These are phyloP conservation scores for Backusella mclennaniae DNA, from an alignment of 192 early-diverging fungal genomes.

Conservation along the genomic window DNA sequence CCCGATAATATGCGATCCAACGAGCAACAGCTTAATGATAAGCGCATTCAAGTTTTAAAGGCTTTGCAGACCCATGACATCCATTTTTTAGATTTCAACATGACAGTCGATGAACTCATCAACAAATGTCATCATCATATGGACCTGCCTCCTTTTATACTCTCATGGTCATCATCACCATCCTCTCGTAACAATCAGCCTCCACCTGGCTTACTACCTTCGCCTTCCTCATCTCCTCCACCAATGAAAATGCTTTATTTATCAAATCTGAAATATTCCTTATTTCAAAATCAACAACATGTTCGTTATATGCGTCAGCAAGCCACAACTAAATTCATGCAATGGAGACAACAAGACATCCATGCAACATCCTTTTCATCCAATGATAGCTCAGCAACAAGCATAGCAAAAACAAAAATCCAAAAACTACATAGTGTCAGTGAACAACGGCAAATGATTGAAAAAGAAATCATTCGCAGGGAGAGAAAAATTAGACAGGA, in stretches of 20 bases:
- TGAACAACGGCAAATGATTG: conserved; percentile 27
- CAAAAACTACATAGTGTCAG: conserved; percentile 21
- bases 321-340: not conserved
- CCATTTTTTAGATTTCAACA: conserved; percentile 57
- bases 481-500: conserved; percentile 18
- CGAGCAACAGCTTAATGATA: conserved; percentile 46
- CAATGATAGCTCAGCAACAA: conserved; percentile 4
- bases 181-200: not conserved
- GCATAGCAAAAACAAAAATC: not conserved
- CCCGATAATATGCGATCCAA: conserved; percentile 38
- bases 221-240: not conserved
- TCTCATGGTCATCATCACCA: not conserved
- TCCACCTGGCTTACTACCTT: not conserved
- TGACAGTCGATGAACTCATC: conserved; percentile 42
- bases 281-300: conserved; percentile 1
- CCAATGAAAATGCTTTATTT: not conserved
- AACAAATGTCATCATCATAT: conserved; percentile 45
- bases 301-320: not conserved
- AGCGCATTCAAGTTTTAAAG: conserved; percentile 54
- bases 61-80: conserved; percentile 51
- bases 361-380: not conserved
- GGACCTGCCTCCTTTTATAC: conserved; percentile 18
- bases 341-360: not conserved
- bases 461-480: conserved; percentile 20
- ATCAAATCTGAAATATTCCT: not conserved